Evolutionary conservation across 345 rosid species (phyloP).

Genomic region (Euphorbia peplus): DNA sequence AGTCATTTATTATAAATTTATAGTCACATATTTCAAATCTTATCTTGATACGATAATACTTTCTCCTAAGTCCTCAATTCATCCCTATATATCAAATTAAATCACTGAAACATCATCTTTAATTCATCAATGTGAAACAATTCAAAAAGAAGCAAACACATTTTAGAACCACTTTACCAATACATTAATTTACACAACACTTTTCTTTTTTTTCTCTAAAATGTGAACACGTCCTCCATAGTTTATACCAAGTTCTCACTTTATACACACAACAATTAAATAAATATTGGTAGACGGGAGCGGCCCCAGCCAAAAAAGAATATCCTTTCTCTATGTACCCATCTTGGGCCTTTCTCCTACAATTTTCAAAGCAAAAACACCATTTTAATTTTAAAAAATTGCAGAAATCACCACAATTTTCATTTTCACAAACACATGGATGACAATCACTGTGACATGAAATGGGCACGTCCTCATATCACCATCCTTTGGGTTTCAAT

Average conservation of each 20-base stretch:
- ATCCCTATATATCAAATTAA: too few species aligned
- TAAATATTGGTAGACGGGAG: background rate
- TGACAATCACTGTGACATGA: background rate
- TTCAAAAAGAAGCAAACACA: too few species aligned
- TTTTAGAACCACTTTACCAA: too few species aligned
- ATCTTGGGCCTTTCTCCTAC: background rate
- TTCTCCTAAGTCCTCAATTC: too few species aligned
- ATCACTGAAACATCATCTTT: too few species aligned
- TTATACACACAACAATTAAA: too few species aligned
- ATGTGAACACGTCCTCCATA: background rate
- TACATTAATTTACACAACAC: background rate
- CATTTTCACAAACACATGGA: slow-evolving; percentile 3
- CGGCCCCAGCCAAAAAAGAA: background rate
- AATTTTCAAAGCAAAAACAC: background rate
- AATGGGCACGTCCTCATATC: background rate
- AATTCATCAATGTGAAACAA: too few species aligned
- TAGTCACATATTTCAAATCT: too few species aligned
- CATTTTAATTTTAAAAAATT: background rate
- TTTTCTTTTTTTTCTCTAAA: background rate
- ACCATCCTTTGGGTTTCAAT: background rate
- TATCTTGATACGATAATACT: too few species aligned
- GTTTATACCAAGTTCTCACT: background rate
- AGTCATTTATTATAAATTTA: too few species aligned
- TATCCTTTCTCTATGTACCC: background rate
- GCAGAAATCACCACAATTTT: background rate